Evolutionary conservation across 2,329 filamentous ascomycete species (phyloP).

Genomic region (Bertia moriformis): DNA sequence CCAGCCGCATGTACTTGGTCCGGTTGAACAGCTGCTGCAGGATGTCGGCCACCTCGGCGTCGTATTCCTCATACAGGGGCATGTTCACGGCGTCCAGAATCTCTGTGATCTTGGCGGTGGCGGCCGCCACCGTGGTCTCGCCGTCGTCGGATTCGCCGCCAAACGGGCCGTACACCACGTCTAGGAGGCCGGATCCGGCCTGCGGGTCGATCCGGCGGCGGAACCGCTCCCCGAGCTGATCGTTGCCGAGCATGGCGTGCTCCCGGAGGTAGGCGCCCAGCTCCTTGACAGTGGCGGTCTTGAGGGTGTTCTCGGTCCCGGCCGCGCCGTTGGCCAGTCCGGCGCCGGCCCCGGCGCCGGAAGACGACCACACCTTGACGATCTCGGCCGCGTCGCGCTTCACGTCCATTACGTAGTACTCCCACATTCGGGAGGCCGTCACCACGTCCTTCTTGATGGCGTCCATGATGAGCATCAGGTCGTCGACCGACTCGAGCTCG

Average conservation of each 20-base stretch:
- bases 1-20: conserved; percentile 87
- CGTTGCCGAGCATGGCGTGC: conserved; percentile 55
- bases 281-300: conserved; percentile 25
- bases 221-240: conserved; percentile 68
- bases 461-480: conserved; percentile 70
- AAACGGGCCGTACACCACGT: conserved; percentile 55
- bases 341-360: conserved; percentile 38
- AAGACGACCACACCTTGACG: conserved; percentile 59
- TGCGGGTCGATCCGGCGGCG: conserved; percentile 56
- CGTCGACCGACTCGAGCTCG: conserved; percentile 53
- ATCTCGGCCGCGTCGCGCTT: conserved; percentile 56
- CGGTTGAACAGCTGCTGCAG: conserved; percentile 86
- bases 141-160: conserved; percentile 31
- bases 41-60: conserved; percentile 67
- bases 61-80: conserved; percentile 82
- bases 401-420: conserved; percentile 78
- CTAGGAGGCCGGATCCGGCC: conserved; percentile 54
- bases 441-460: conserved; percentile 71
- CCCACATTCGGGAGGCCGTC: conserved; percentile 68
- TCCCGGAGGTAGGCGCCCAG: conserved; percentile 50
- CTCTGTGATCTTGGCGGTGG: conserved; percentile 39
- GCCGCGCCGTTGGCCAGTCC: conserved; percentile 29
- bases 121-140: conserved; percentile 33
- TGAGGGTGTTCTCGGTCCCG: conserved; percentile 27
- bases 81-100: conserved; percentile 77